A percentile compares a stretch with the other conserved stretches of the same genome.
Evolutionary conservation across 257 asterid genomes (phyloP).

Genomic region (Ehretia macrophylla): DNA sequence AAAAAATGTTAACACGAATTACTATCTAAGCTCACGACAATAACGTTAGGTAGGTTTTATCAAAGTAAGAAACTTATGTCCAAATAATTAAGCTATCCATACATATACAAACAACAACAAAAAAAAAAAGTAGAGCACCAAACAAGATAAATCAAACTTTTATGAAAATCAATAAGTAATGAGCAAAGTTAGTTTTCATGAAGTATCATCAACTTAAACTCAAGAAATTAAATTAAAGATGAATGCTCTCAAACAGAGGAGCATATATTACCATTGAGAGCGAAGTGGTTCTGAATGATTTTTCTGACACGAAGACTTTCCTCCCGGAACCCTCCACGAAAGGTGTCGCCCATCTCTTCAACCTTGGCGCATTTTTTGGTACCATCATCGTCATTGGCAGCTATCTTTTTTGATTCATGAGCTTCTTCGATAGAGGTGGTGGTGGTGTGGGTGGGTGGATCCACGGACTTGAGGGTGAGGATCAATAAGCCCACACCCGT

Average conservation of each 20-base stretch:
- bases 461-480: slow-evolving; percentile 57
- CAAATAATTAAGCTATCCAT: too few species aligned
- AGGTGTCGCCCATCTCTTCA: slow-evolving; percentile 88
- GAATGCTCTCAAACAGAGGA: background rate
- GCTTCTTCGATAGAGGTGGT: slow-evolving; percentile 11
- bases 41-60: too few species aligned
- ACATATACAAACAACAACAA: too few species aligned
- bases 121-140: too few species aligned
- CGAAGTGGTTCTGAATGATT: slow-evolving; percentile 62
- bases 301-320: slow-evolving; percentile 61
- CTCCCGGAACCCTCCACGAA: slow-evolving; percentile 47
- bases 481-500: slow-evolving; percentile 49
- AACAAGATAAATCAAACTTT: too few species aligned
- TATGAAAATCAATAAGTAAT: too few species aligned
- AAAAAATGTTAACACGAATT: too few species aligned
- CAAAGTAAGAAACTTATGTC: too few species aligned
- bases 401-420: background rate
- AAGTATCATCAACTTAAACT: too few species aligned
- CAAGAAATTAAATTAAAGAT: background rate
- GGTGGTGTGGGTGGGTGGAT: slow-evolving; percentile 35
- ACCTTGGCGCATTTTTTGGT: slow-evolving; percentile 69
- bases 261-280: slow-evolving; percentile 42
- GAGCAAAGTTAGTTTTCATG: too few species aligned
- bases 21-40: too few species aligned
- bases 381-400: background rate